Base-by-base conservation (phyloP, 2,329 filamentous ascomycete species). In the Penicillium hordei region DNA sequence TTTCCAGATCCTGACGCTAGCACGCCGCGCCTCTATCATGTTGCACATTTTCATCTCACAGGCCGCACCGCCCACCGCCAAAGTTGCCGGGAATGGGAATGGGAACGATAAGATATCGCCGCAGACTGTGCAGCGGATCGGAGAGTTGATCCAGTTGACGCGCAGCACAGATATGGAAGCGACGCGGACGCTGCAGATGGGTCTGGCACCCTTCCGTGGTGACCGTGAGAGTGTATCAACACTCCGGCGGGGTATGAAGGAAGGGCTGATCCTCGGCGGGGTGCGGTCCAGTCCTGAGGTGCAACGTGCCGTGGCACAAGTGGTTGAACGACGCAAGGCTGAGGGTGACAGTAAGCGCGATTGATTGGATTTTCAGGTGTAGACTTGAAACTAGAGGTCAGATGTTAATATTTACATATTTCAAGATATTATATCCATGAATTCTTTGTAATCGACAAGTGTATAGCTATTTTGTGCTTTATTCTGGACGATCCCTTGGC, bases 221-320 rank as follows among this genome's bases (percentile, higher is more conserved):
- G 89, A 95, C 68, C 77, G 82, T 36, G 82, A 84, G 60, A 81
- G 80, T n/a, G 78, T 89, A 46, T 80, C 79, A 44, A 86, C 85
- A 58, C 76, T 95, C 68, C 83, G 86, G 60, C 82, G 82, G 40
- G 89, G 89, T 67, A 84, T 97, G 76, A 89, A 88, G 75, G 90
- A 94, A 68, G 96, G 91, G 83, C 79, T 97, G 65, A 86, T 97
- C 50, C 87, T 95, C 73, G 95, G 95, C 70, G 93, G 88, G 15
- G 89, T 95, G 59, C 83, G 86, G 64, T 86, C 84, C 48, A 90
- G 93, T 74, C 88, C 87, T 0, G 90, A 93, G 76, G 93, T 97
- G 9, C 83, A 87, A 65, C 88, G 91, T 73, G 92, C 92, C 0
- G 81, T 96, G 65, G 86, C 86, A 25, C 83, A 81, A 58, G 86